Evolutionary conservation across 306 rosid genomes (phyloP), one percentile per base, ranked within the genome.

Genomic region (Citrullus mucosospermus): DNA sequence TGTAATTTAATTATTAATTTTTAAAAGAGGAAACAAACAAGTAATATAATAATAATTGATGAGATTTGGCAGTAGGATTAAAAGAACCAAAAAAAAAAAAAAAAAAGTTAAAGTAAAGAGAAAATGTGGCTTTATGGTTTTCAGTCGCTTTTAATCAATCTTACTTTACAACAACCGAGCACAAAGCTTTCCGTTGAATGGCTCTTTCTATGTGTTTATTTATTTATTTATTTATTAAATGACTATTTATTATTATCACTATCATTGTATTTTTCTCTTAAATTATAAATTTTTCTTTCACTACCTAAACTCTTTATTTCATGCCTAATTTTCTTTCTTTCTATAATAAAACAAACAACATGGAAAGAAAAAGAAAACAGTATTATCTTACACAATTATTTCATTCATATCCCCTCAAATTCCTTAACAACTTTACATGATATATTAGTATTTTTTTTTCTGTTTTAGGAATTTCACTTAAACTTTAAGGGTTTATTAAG

Each of bases 161-260:
- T 17, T 48, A 71, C 57, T 71, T 71, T 71, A 12, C 39, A 50
- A 71, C 77, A 14, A 71, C 76, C 15, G 55, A 9, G 8, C 56
- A 69, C 59, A 71, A 25, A 71, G 14, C 59, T 71, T 71, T 71
- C 58, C 38, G 77, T 71, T 71, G 59, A 71, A 71, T 71, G 77
- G 77, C 20, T 71, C 59, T 50, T 71, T 71, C 59, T 48, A 22
- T 71, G 58, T 34, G 0, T 60, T 60, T 4, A 6, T 65, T 2
- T 32, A 13, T 6, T 1, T 43, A 10, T 68, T 68, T 22, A 22
- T 4, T 38, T 14, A 2, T 3, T 20, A 57, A 58, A 20, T 59
- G 0, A 18, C 0, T 22, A 22, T 22, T 22, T 70, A 22, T 22
- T 44, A n/a, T 1, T 38, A 12, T 65, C 15, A 43, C 4, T 43